These are phyloP conservation scores for Wickerhamomyces ciferrii DNA, from an alignment of 805 yeast genomes.

Conservation along the genomic window DNA sequence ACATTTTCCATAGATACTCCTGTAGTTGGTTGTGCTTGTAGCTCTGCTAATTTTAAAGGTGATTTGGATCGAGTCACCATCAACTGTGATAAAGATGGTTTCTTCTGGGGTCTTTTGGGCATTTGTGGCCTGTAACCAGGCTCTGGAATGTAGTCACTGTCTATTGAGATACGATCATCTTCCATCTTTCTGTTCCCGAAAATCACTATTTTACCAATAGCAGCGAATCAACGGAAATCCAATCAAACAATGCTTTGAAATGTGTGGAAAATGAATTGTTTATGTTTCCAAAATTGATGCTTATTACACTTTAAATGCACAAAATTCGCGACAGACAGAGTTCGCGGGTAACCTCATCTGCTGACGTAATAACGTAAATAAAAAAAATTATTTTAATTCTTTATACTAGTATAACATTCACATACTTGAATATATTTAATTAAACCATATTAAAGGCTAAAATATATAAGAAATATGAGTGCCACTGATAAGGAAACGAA, in stretches of 20 bases:
- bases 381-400: too few species aligned
- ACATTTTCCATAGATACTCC: conserved; percentile 22
- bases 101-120: conserved; percentile 14
- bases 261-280: too few species aligned
- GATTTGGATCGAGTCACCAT: conserved; percentile 11
- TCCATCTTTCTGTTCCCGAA: neutral
- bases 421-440: too few species aligned
- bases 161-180: neutral
- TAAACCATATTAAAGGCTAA: too few species aligned
- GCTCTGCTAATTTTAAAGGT: conserved; percentile 10
- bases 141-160: neutral
- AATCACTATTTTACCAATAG: too few species aligned
- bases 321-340: neutral
- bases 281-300: too few species aligned
- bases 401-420: too few species aligned
- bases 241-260: too few species aligned
- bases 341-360: neutral
- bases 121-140: conserved; percentile 4
- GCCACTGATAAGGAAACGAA: conserved; percentile 3
- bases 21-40: conserved; percentile 28
- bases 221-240: too few species aligned
- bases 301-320: too few species aligned
- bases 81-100: conserved; percentile 17
- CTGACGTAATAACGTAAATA: neutral
- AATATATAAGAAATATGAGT: conserved; percentile 3